Percentiles rank a stretch among this genome's conserved stretches.
Conservation (phyloP, 2,329 filamentous ascomycete species). For the Leptodontidium sp. region DNA sequence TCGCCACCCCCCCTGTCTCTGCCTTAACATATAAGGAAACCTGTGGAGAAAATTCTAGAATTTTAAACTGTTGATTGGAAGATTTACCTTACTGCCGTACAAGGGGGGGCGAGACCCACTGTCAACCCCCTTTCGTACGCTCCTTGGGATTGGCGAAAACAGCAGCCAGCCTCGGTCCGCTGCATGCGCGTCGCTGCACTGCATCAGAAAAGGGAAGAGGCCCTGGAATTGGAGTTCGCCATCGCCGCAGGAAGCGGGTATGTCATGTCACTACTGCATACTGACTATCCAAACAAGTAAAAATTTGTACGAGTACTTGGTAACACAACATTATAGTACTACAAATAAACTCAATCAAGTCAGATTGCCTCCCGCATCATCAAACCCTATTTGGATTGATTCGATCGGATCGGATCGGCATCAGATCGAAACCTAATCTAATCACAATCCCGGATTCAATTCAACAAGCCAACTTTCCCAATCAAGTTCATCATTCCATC, state of each 20-base stretch:
- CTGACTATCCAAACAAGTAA: not conserved
- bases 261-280: not conserved
- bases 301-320: not conserved
- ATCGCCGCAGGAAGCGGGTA: too few species aligned
- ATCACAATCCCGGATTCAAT: too few species aligned
- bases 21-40: too few species aligned
- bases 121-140: too few species aligned
- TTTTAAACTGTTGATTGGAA: too few species aligned
- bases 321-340: slow-evolving; percentile 2
- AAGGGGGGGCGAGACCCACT: too few species aligned
- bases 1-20: too few species aligned
- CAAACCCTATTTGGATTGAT: not conserved
- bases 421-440: not conserved
- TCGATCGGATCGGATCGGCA: not conserved
- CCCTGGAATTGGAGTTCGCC: not conserved
- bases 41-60: too few species aligned
- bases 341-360: not conserved
- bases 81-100: too few species aligned
- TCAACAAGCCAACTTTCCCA: too few species aligned
- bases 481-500: too few species aligned
- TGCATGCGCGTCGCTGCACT: not conserved
- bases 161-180: not conserved
- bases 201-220: not conserved
- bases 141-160: too few species aligned
- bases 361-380: not conserved